Evolutionary conservation across 2,329 filamentous ascomycete species (phyloP), one percentile per base, ranked within the genome.

Genomic region (Ophiosphaerella herpotricha): DNA sequence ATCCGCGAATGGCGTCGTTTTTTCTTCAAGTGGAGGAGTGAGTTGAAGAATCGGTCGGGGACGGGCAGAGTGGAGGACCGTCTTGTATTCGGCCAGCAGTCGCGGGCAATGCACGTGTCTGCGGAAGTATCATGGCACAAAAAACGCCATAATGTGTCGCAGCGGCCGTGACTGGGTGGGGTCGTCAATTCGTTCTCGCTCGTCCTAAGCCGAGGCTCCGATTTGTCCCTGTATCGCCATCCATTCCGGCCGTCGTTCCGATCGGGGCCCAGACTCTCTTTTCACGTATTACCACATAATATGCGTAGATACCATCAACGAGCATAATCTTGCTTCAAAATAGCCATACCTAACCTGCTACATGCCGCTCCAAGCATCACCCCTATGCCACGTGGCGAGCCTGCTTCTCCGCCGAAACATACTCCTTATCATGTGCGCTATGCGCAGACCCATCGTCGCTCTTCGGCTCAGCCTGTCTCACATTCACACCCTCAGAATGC

Each of bases 361-460:
- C 11, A 8, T 11, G 26, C 7, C 11, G 4, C 11, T 29, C 26
- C 26, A 8, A 29, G 2, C 6, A 5, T 6, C 9, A 29, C n/a
- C 14, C 40, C 40, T 53, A 68, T 40, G 59, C 57, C 38, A 60
- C 24, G 39, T 60, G 61, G 29, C 55, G 50, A 7, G 55, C 40
- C 21, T 58, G 56, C 56, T 69, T 65, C 14, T 66, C 60, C 7
- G 45, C 33, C 6, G 55, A 41, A 12, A 63, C 51, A 24, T 55
- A 59, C 45, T 67, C 61, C 53, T 68, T 68, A 33, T 62, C 55
- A 11, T 47, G 52, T 13, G 33, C 46, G 31, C 55, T 54, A 45
- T 61, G 51, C 18, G 55, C 58, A 4, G 63, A 67, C 46, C 63
- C 67, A 32, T 55, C 57, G 45, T 63, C 68, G 24, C 61, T 68